These are phyloP conservation scores for Xylaria arbuscula DNA, from an alignment of 2,329 filamentous ascomycete species.

Conservation along the genomic window DNA sequence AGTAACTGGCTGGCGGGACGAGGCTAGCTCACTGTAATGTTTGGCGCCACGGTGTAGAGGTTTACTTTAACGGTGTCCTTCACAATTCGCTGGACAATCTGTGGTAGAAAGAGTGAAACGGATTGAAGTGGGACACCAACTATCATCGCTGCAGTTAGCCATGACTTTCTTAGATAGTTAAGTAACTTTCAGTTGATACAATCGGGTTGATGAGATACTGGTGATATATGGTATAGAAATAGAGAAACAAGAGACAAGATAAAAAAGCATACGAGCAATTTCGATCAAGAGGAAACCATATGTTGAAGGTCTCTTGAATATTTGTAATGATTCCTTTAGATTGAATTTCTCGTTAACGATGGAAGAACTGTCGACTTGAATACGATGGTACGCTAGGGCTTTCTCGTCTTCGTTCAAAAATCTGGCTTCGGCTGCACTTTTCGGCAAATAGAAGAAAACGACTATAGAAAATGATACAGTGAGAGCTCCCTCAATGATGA, in stretches of 20 bases:
- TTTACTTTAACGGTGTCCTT: conserved; percentile 72
- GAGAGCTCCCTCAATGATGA: conserved; percentile 60
- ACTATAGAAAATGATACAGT: conserved; percentile 72
- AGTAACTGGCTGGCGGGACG: no score
- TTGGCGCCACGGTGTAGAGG: conserved; percentile 84
- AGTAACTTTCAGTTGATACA: no score
- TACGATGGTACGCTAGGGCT: conserved; percentile 75
- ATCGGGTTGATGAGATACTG: background rate
- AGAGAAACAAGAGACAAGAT: background rate
- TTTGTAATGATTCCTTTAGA: conserved; percentile 61
- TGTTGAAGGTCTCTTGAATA: conserved; percentile 63
- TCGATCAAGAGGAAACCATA: conserved; percentile 65
- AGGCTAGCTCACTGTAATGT: conserved; percentile 62
- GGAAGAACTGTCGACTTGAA: conserved; percentile 79
- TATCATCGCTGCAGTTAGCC: conserved; percentile 15
- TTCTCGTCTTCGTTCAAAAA: conserved; percentile 76
- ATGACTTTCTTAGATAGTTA: background rate
- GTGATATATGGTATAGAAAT: background rate
- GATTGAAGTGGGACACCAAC: conserved; percentile 69
- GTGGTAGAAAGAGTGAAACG: conserved; percentile 65
- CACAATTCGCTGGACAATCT: conserved; percentile 63
- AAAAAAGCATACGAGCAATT: conserved; percentile 48
- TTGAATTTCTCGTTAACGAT: conserved; percentile 65
- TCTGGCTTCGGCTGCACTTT: conserved; percentile 69
- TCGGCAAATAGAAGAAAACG: conserved; percentile 76